A percentile compares a stretch with the other conserved stretches of the same genome.
Evolutionary conservation across 192 early-diverging fungal genomes (phyloP).

Genomic region (Borealophlyctis nickersoniae): DNA sequence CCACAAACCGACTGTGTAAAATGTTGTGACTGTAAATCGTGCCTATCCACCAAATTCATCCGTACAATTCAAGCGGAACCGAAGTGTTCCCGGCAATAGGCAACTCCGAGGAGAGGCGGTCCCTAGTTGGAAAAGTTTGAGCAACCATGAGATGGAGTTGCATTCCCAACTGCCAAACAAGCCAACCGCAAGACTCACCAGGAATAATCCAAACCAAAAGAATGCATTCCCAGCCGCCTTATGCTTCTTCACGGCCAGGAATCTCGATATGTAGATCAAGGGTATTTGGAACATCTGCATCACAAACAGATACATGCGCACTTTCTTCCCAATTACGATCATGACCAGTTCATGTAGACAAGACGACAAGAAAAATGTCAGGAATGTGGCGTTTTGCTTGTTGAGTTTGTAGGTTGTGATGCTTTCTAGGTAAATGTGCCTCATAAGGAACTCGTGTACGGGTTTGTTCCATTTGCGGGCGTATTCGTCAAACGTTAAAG

Average conservation of each 20-base stretch:
- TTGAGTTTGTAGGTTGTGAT: slow-evolving; percentile 70
- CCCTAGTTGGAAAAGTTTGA: slow-evolving; percentile 26
- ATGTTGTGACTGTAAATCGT: too few relatives aligned
- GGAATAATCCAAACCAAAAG: slow-evolving; percentile 91
- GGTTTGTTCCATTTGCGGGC: slow-evolving; percentile 97
- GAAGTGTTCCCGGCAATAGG: slow-evolving; percentile 64
- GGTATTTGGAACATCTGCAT: slow-evolving; percentile 91
- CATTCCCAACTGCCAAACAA: not conserved
- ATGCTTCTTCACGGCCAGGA: slow-evolving; percentile 56
- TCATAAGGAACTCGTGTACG: slow-evolving; percentile 83
- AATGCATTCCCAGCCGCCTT: slow-evolving; percentile 73
- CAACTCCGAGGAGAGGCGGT: slow-evolving; percentile 74
- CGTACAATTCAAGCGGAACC: too few relatives aligned
- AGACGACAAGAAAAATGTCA: slow-evolving; percentile 78
- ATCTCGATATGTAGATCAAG: slow-evolving; percentile 68
- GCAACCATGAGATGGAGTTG: not conserved
- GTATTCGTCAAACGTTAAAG: slow-evolving; percentile 85
- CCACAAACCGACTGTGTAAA: too few relatives aligned
- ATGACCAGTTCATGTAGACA: slow-evolving; percentile 82
- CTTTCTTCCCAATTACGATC: slow-evolving; percentile 58
- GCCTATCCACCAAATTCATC: too few relatives aligned
- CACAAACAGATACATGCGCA: slow-evolving; percentile 75
- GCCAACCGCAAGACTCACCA: slow-evolving; percentile 35
- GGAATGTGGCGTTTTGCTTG: slow-evolving; percentile 65
- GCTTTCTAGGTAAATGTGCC: slow-evolving; percentile 84